These are phyloP conservation scores for Exophiala mesophila DNA, from an alignment of 2,329 filamentous ascomycete genomes.

Conservation along the genomic window DNA sequence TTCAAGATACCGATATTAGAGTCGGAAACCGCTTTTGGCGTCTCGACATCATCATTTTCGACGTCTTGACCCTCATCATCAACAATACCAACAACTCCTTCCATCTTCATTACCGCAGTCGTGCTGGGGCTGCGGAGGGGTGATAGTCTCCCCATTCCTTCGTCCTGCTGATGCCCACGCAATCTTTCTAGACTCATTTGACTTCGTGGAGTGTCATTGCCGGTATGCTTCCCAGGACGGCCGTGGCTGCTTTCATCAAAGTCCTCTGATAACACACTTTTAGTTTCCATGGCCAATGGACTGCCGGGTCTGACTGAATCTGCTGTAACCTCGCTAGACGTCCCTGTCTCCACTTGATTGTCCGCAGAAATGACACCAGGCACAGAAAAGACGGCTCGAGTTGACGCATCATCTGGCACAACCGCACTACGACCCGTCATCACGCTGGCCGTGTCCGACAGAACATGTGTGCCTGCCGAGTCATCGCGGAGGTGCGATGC, in stretches of 20 bases:
- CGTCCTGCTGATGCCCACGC: slow-evolving; percentile 19
- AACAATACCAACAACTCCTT: slow-evolving; percentile 21
- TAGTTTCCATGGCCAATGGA: slow-evolving; percentile 9
- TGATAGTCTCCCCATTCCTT: slow-evolving; percentile 17
- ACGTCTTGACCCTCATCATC: background rate
- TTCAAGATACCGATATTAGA: no score
- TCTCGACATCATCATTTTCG: background rate
- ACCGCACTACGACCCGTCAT: slow-evolving; percentile 17
- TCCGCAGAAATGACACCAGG: slow-evolving; percentile 14
- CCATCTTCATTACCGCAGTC: slow-evolving; percentile 22
- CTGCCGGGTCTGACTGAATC: slow-evolving; percentile 9
- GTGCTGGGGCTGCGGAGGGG: slow-evolving; percentile 22
- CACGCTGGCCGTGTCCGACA: slow-evolving; percentile 19
- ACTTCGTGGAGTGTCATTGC: slow-evolving; percentile 23
- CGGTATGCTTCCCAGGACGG: background rate
- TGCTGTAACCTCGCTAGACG: background rate
- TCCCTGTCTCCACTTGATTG: background rate
- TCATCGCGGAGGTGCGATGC: slow-evolving; percentile 21
- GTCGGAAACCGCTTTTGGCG: no score
- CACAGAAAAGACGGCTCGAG: slow-evolving; percentile 23
- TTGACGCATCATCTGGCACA: slow-evolving; percentile 21
- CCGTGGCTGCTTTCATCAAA: background rate
- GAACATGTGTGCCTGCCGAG: slow-evolving; percentile 3
- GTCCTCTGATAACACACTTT: slow-evolving; percentile 7
- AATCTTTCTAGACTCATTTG: slow-evolving; percentile 24